Base-by-base conservation (phyloP, 805 yeast species). In the Zygoascus biomembranicola region DNA sequence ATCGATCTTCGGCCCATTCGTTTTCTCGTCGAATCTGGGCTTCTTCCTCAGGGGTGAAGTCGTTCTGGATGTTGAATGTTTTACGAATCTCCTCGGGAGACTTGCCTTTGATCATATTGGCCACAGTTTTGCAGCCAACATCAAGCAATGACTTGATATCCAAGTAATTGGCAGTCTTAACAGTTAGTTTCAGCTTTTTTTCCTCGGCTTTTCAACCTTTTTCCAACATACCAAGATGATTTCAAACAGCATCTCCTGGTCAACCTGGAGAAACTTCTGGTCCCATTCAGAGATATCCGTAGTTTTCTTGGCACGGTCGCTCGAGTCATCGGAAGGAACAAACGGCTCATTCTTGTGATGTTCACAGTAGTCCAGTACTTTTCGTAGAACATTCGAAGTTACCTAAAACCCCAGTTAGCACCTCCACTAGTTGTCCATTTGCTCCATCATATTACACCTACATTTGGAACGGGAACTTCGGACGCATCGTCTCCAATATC, bases 261-360 rank as follows among this genome's bases (percentile, higher is more conserved):
- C 98, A 41, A 92, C 97, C 66, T 87, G 87, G 62, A 92, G 78
- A 69, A 90, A 92, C 69, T 87, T 88, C 69, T 87, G 87, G 71
- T 92, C 98, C 98, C 98, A 92, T 47, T 90, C 90, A 57, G 86
- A 92, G 50, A 92, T 89, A 2, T 96, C 97, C 1, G 90, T 89
- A n/a, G 92, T 78, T 66, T 87, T 87, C 67, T 86, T 82, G 57
- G 63, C 57, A 37, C 67, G 63, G 50, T 69, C 68, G 61, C 88
- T 95, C 52, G 85, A 90, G 58, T 88, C 96, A 52, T 84, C 90
- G 57, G 83, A 89, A 18, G 87, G 87, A 47, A 67, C 63, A 18
- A 75, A 75, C 9, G 86, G 79, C 66, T 87, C 90, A 52, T 71
- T 66, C 68, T 84, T 86, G 74, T 92, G 97, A 68, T 92, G 94